phyloP scores from a whole-genome alignment of 176 grass and related monocot genomes.

The Musa acuminata region DNA sequence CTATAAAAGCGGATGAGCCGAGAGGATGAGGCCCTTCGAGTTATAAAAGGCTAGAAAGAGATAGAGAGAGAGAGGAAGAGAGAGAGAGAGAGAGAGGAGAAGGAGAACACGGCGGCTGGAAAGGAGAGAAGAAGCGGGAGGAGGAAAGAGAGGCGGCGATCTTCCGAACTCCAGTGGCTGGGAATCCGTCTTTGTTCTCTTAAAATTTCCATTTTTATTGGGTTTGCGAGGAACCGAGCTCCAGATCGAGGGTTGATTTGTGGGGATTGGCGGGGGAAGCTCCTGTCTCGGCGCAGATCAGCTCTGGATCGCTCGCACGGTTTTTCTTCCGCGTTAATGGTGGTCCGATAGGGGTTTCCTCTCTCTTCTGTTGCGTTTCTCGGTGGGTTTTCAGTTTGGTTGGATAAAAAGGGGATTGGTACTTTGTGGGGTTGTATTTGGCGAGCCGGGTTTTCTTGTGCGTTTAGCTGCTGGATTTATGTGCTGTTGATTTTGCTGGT shows the following conservation, averaged over 20 bases:
- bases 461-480: too few relatives aligned
- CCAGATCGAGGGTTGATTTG: constrained; percentile 8
- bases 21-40: too few relatives aligned
- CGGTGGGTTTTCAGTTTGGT: background rate
- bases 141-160: background rate
- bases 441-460: background rate
- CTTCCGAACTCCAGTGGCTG: background rate
- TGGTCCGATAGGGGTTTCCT: constrained; percentile 5
- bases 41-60: constrained; percentile 16
- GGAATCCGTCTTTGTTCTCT: background rate
- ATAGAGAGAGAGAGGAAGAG: background rate
- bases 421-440: background rate
- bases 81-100: background rate
- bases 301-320: background rate
- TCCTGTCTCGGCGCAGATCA: background rate
- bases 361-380: background rate
- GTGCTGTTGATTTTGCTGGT: too few relatives aligned
- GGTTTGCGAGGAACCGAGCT: background rate
- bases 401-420: background rate
- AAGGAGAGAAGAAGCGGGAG: background rate
- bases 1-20: too few relatives aligned
- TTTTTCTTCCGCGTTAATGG: background rate
- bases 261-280: background rate
- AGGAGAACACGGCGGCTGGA: constrained; percentile 14
- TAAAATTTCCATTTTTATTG: background rate